phyloP scores from a whole-genome alignment of 306 rosid genomes.

The Heteromeles arbutifolia region DNA sequence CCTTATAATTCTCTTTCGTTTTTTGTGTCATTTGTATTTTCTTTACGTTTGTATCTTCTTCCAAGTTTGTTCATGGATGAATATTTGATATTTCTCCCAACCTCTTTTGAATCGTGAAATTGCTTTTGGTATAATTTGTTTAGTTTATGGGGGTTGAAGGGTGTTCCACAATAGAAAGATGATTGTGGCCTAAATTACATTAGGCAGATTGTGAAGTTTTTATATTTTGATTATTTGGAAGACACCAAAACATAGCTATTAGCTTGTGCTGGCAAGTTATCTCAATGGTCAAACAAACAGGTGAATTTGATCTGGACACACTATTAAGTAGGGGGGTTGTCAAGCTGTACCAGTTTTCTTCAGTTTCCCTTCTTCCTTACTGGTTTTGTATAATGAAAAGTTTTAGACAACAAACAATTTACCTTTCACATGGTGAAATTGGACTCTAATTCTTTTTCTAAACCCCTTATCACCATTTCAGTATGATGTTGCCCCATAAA shows the following conservation, averaged over 20 bases:
- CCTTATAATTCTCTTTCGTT: neutral
- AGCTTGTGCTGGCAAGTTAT: neutral
- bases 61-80: neutral
- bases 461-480: neutral
- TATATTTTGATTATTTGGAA: neutral
- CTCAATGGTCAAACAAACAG: neutral
- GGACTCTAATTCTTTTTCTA: neutral
- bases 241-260: neutral
- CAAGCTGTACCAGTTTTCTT: neutral
- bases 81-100: neutral
- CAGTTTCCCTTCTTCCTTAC: neutral
- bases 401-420: neutral
- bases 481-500: neutral
- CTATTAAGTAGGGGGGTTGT: neutral
- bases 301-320: neutral
- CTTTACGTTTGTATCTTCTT: neutral
- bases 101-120: neutral
- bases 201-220: neutral
- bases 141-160: neutral
- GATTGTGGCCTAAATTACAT: neutral
- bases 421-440: neutral
- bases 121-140: neutral
- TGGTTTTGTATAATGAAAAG: neutral
- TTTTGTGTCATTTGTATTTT: neutral
- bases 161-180: neutral